These are phyloP conservation scores for Myrica gale DNA, from an alignment of 306 rosid genomes.

Conservation along the genomic window DNA sequence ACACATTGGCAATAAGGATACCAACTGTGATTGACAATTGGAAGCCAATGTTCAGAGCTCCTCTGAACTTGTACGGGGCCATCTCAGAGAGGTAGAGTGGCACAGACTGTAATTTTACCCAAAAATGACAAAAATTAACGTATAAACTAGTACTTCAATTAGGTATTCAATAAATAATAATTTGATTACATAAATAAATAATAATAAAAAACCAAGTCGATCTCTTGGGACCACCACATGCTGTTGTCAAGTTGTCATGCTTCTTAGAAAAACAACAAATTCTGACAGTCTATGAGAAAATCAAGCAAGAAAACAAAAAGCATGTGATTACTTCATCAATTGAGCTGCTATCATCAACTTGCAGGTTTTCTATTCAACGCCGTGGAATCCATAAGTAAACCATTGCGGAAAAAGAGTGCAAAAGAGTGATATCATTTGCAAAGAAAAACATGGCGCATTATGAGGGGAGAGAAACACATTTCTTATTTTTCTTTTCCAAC, in stretches of 20 bases:
- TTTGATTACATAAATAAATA: neutral
- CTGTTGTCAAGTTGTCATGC: constrained; percentile 26
- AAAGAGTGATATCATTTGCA: constrained; percentile 21
- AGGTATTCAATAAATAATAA: neutral
- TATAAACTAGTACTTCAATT: constrained; percentile 5
- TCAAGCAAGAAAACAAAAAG: neutral
- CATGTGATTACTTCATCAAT: neutral
- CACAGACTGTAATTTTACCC: constrained; percentile 57
- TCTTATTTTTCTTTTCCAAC: neutral
- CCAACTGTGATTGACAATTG: constrained; percentile 84
- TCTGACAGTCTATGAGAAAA: neutral
- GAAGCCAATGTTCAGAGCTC: constrained; percentile 79
- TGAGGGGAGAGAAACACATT: neutral
- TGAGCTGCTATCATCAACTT: constrained; percentile 7
- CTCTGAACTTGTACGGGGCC: constrained; percentile 89
- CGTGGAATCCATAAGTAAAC: constrained; percentile 20
- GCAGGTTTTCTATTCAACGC: constrained; percentile 16
- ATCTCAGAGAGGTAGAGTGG: constrained; percentile 89
- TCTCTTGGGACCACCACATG: constrained; percentile 4
- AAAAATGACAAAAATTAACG: neutral
- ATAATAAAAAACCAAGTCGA: neutral
- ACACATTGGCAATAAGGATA: constrained; percentile 69
- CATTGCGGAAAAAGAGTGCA: constrained; percentile 3
- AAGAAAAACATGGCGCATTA: constrained; percentile 36
- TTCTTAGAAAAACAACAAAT: neutral